Base-by-base conservation (phyloP, 225 moss, liverwort and hornwort species). In the Polytrichum formosum region DNA sequence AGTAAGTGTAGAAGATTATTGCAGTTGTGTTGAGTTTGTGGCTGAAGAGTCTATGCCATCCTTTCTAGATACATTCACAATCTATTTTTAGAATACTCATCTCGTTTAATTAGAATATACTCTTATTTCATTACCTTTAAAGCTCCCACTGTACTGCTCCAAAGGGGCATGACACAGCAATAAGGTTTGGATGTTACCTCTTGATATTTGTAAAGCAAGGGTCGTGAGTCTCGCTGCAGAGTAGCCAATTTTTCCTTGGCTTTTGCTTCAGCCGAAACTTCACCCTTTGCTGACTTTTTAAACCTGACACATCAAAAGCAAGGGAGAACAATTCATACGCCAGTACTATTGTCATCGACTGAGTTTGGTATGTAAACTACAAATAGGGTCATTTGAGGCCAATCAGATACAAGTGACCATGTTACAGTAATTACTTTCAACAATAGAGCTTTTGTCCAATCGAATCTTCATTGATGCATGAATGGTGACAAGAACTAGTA, bases 191-290 rank as follows among this genome's bases (percentile, higher is more conserved):
- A 78, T 26, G 9, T 59, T 81, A 84, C 87, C 77, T 88, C 87
- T 31, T 88, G 87, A 61, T 75, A 88, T 79, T 78, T 88, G 64
- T 88, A 88, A 22, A 88, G 79, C 30, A 88, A 69, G 26, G 87
- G 87, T n/a, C 87, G 81, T 58, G 84, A 88, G 56, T 88, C 87
- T 63, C 84, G 84, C 60, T 88, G 87, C 54, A 88, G 70, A 55
- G 87, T 88, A 64, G 87, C 87, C 65, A 82, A 54, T 71, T 70
- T 79, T 77, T 82, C 84, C 77, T 82, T 84, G 28, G 84, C 81
- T 82, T 82, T 88, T 0, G 79, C 87, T 67, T 88, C 87, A n/a
- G 81, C 84, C 55, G 79, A 80, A 61, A 87, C 87, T 72, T 67
- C 87, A 35, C 69, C 84, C 82, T 88, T 84, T 29, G 84, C 58